These are phyloP conservation scores for Daldinia sp. DNA, from an alignment of 2,329 filamentous ascomycete species.

Conservation along the genomic window DNA sequence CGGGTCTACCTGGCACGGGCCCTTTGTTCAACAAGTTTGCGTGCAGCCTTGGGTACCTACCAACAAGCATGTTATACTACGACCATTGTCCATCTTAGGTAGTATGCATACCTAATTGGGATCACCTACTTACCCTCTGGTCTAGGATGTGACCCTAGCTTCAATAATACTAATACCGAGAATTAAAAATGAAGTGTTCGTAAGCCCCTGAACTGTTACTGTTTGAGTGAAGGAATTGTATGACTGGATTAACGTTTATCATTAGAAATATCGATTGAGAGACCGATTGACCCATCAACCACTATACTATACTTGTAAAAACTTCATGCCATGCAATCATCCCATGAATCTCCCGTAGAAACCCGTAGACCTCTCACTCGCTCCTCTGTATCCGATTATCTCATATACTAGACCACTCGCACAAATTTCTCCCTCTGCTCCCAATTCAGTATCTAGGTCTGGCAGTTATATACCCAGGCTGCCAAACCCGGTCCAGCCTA, in stretches of 20 bases:
- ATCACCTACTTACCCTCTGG: neutral
- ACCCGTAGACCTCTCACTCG: neutral
- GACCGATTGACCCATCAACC: slow-evolving; percentile 31
- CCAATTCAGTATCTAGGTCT: neutral
- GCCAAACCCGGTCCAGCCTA: neutral
- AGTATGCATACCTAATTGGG: neutral
- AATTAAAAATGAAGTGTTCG: neutral
- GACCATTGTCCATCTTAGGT: neutral
- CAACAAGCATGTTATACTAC: neutral
- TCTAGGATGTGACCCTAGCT: neutral
- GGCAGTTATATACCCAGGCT: slow-evolving; percentile 1
- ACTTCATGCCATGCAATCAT: slow-evolving; percentile 3
- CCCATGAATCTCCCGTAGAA: neutral
- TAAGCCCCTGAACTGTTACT: neutral
- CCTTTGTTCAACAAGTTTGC: neutral
- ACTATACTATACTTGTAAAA: slow-evolving; percentile 7
- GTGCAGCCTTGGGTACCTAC: neutral
- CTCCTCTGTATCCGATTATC: neutral
- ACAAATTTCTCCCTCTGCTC: neutral
- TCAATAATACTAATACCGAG: neutral
- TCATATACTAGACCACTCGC: neutral
- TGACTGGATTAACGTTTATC: slow-evolving; percentile 12
- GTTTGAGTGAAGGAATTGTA: neutral
- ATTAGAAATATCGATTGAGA: slow-evolving; percentile 29
- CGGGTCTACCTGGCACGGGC: neutral